phyloP scores from a whole-genome alignment of 768 basidiomycete genomes.

The Rhizopogon vinicolor region DNA sequence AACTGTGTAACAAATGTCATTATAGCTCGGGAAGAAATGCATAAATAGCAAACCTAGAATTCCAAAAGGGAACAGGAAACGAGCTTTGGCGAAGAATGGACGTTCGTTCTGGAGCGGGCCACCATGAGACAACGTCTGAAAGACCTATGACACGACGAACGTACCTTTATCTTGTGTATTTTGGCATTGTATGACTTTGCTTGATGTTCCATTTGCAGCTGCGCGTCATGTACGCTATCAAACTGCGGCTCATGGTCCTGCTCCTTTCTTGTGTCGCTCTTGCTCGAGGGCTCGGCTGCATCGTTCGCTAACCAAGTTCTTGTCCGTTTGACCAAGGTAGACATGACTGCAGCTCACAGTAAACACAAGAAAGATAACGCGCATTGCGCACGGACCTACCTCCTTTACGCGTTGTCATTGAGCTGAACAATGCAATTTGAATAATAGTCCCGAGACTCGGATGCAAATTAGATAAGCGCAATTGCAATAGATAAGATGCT shows the following conservation, averaged over 20 bases:
- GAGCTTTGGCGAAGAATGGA: constrained; percentile 23
- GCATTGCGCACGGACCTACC: neutral
- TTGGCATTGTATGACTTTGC: constrained; percentile 20
- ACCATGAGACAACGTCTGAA: neutral
- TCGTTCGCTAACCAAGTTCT: constrained; percentile 20
- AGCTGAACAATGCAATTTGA: too few relatives aligned
- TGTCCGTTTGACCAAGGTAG: constrained; percentile 25
- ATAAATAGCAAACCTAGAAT: constrained; percentile 44
- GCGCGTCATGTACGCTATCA: constrained; percentile 8
- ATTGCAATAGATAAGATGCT: too few relatives aligned
- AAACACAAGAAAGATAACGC: neutral
- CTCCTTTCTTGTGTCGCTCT: neutral
- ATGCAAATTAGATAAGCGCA: too few relatives aligned
- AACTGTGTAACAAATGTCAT: constrained; percentile 35
- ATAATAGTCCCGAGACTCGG: too few relatives aligned
- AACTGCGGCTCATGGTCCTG: neutral
- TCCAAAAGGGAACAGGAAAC: constrained; percentile 71
- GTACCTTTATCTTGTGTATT: constrained; percentile 20
- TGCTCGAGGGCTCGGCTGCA: constrained; percentile 9
- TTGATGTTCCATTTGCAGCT: constrained; percentile 19
- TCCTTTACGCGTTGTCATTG: neutral
- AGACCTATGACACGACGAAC: neutral
- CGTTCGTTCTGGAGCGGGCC: constrained; percentile 7
- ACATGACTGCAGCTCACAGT: neutral
- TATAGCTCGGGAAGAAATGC: constrained; percentile 1